phyloP scores from a whole-genome alignment of 1,284 basidiomycete genomes.

The Apiotrichum gamsii region DNA sequence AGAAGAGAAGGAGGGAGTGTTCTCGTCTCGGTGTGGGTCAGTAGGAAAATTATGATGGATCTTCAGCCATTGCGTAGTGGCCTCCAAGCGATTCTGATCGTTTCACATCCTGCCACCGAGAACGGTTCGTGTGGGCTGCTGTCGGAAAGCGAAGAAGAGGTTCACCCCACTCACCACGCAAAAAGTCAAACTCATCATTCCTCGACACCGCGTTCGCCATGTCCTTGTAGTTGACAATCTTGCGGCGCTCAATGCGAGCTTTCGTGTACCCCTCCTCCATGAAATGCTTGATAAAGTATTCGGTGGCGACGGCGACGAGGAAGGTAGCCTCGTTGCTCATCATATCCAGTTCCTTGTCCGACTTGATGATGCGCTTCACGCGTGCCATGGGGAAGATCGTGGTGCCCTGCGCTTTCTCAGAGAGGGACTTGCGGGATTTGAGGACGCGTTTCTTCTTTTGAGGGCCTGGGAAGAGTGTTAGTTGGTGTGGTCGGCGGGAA shows the following conservation, averaged over 20 bases:
- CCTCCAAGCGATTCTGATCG: slow-evolving; percentile 32
- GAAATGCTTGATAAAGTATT: slow-evolving; percentile 48
- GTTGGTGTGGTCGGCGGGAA: background rate
- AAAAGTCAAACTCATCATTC: slow-evolving; percentile 43
- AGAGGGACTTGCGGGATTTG: slow-evolving; percentile 40
- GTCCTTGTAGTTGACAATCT: slow-evolving; percentile 47
- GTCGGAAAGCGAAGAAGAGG: background rate
- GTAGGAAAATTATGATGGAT: slow-evolving; percentile 47
- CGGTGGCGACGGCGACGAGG: slow-evolving; percentile 47
- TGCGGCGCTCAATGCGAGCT: slow-evolving; percentile 46
- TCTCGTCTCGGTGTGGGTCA: too few relatives aligned
- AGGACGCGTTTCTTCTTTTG: slow-evolving; percentile 33
- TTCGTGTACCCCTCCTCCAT: slow-evolving; percentile 47
- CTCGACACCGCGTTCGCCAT: slow-evolving; percentile 39
- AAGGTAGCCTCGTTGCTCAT: slow-evolving; percentile 49
- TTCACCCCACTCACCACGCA: slow-evolving; percentile 32
- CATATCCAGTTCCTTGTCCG: slow-evolving; percentile 49
- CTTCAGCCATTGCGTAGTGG: slow-evolving; percentile 15
- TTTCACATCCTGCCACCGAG: slow-evolving; percentile 25
- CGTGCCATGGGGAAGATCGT: slow-evolving; percentile 46
- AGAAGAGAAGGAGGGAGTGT: too few relatives aligned
- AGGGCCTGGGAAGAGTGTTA: slow-evolving; percentile 4
- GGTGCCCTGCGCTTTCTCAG: slow-evolving; percentile 42
- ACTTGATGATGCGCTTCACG: slow-evolving; percentile 49
- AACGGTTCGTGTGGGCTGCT: background rate